Evolutionary conservation across 2,329 filamentous ascomycete species (phyloP).

Genomic region (Colletotrichum endophyticum): DNA sequence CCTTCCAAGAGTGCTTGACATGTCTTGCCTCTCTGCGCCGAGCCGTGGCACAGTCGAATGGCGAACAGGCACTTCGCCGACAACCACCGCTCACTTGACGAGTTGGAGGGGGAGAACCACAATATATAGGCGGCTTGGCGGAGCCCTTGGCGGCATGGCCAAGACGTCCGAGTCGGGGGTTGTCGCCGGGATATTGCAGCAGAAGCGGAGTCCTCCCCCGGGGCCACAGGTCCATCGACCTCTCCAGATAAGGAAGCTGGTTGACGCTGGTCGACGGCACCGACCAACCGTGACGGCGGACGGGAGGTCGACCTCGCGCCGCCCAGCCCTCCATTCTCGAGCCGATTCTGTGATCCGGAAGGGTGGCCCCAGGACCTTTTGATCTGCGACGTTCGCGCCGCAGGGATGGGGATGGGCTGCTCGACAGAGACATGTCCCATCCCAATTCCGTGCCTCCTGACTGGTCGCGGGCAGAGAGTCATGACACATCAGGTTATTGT

Average conservation of each 20-base stretch:
- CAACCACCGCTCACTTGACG: background rate
- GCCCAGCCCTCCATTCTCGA: background rate
- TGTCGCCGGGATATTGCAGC: background rate
- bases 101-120: background rate
- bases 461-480: background rate
- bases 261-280: background rate
- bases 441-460: background rate
- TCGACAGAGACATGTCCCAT: background rate
- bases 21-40: conserved; percentile 9
- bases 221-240: background rate
- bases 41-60: background rate
- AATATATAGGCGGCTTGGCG: conserved; percentile 11
- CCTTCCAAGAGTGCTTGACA: conserved; percentile 4
- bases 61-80: background rate
- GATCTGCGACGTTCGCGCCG: background rate
- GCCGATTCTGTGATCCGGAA: background rate
- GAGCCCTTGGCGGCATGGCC: background rate
- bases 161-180: conserved; percentile 2
- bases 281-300: background rate
- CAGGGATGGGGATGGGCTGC: background rate
- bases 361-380: background rate
- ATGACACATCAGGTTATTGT: background rate
- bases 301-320: background rate
- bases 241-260: conserved; percentile 7
- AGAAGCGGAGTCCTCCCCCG: background rate